Evolutionary conservation across 2,329 filamentous ascomycete genomes (phyloP).

Genomic region (Chrysoporthe cubensis): DNA sequence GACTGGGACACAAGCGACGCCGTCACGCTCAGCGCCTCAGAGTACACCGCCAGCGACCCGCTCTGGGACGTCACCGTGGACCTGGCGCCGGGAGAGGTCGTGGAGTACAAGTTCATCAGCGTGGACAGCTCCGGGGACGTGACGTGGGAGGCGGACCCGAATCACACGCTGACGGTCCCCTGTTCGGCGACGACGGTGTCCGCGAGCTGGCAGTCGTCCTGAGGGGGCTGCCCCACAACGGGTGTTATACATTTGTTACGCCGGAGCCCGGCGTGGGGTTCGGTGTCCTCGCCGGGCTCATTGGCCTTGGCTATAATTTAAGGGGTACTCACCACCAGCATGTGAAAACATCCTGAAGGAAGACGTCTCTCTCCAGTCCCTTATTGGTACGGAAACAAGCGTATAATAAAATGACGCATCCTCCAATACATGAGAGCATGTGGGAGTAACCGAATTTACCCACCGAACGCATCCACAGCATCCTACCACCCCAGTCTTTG

Average conservation of each 20-base stretch:
- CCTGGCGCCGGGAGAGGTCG: conserved; percentile 48
- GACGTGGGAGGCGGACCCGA: conserved; percentile 57
- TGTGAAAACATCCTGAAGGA: neutral
- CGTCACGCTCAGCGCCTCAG: conserved; percentile 49
- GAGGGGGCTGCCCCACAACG: no score
- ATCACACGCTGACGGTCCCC: conserved; percentile 37
- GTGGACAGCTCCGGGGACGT: conserved; percentile 50
- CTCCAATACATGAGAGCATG: neutral
- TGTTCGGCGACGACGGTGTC: conserved; percentile 29
- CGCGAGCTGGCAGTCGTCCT: conserved; percentile 38
- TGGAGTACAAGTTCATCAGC: conserved; percentile 62
- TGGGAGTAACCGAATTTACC: neutral
- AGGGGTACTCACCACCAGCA: neutral
- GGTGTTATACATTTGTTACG: no score
- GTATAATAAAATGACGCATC: neutral
- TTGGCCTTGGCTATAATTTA: no score
- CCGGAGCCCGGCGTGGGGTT: no score
- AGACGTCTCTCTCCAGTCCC: neutral
- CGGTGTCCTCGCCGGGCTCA: no score
- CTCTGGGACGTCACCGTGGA: conserved; percentile 54
- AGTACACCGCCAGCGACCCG: conserved; percentile 53
- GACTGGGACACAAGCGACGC: conserved; percentile 52
- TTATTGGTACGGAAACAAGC: neutral
- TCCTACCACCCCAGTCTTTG: neutral
- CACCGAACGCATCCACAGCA: neutral